A percentile compares a stretch with the other conserved stretches of the same genome.
Evolutionary conservation across 306 rosid genomes (phyloP).

Genomic region (Astragalus glycyphyllos): DNA sequence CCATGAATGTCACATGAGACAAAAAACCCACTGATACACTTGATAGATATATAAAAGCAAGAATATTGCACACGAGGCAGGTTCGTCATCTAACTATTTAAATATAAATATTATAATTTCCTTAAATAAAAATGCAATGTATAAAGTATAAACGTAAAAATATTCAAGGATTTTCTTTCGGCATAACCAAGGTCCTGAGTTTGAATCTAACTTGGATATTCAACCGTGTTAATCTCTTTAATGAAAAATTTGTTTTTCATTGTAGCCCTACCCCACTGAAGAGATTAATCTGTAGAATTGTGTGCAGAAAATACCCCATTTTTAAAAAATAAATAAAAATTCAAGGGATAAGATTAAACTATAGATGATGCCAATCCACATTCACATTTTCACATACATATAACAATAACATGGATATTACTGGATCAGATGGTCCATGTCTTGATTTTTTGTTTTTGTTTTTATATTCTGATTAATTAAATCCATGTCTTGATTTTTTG

Average conservation of each 20-base stretch:
- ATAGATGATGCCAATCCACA: neutral
- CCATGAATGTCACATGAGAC: slow-evolving; percentile 29
- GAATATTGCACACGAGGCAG: neutral
- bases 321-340: no score
- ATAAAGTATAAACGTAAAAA: no score
- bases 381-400: neutral
- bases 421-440: slow-evolving; percentile 50
- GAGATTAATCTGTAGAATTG: no score
- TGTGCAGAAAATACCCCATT: no score
- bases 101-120: neutral
- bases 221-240: no score
- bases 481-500: slow-evolving; percentile 46
- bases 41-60: neutral
- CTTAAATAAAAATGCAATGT: neutral
- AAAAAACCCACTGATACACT: neutral
- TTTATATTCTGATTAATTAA: no score
- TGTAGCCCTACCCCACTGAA: no score
- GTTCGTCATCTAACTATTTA: no score
- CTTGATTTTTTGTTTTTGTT: slow-evolving; percentile 33
- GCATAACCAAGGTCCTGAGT: no score
- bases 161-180: no score
- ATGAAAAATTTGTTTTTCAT: no score
- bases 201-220: no score
- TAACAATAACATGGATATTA: neutral
- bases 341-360: neutral